phyloP scores from a whole-genome alignment of 495 filamentous ascomycete genomes.

The Elasticomyces elasticus region DNA sequence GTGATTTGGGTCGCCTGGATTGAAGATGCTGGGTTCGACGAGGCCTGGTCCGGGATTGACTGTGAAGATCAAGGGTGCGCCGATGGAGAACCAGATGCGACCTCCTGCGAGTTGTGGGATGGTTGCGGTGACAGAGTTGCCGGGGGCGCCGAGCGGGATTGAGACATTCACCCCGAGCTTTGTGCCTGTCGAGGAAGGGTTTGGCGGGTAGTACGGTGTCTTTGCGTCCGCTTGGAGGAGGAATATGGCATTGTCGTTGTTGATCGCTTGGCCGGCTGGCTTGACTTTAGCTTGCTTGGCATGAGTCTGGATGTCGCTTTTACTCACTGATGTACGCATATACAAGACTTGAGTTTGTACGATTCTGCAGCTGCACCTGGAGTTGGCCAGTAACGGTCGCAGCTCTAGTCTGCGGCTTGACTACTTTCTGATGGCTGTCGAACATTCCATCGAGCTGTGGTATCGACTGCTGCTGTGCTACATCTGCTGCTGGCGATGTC shows the following conservation, averaged over 20 bases:
- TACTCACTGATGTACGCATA: conserved; percentile 22
- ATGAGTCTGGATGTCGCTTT: background rate
- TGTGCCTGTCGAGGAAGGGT: conserved; percentile 13
- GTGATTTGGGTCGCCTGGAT: conserved; percentile 36
- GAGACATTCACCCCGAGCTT: conserved; percentile 27
- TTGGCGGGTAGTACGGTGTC: conserved; percentile 23
- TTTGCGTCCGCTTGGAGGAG: conserved; percentile 14
- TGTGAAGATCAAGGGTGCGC: conserved; percentile 32
- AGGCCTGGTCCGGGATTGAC: conserved; percentile 28
- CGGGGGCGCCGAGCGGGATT: conserved; percentile 27
- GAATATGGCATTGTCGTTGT: conserved; percentile 21
- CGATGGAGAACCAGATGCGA: conserved; percentile 37
- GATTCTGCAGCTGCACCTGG: conserved; percentile 15
- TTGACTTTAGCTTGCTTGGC: background rate
- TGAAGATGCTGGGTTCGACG: conserved; percentile 37
- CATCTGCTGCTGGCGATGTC: background rate
- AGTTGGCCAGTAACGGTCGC: conserved; percentile 8
- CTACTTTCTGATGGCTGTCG: background rate
- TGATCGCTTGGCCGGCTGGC: conserved; percentile 19
- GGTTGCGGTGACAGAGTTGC: conserved; percentile 31
- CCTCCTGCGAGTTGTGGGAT: conserved; percentile 35
- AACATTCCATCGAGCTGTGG: background rate
- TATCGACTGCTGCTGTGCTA: background rate
- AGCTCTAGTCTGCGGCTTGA: background rate
- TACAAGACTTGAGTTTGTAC: conserved; percentile 16